Percentiles rank a stretch among this genome's conserved stretches.
Evolutionary conservation across 257 asterid species (phyloP).

Genomic region (Orobanche coerulescens): DNA sequence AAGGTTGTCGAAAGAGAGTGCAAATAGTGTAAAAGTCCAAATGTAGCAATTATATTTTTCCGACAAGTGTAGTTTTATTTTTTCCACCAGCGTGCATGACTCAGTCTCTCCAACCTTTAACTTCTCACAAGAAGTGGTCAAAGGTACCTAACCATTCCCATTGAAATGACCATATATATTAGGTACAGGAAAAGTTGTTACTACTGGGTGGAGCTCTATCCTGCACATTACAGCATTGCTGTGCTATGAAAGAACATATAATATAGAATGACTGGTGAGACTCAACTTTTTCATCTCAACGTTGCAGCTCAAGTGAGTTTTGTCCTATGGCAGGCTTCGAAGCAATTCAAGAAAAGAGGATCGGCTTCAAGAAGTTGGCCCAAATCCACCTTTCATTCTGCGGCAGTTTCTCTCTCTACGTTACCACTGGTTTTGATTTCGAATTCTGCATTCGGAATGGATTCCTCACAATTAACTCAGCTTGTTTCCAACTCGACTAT

Average conservation of each 20-base stretch:
- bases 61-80: too few relatives aligned
- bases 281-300: constrained; percentile 10
- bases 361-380: background rate
- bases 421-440: constrained; percentile 13
- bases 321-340: constrained; percentile 13
- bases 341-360: constrained; percentile 11
- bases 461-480: too few relatives aligned
- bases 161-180: background rate
- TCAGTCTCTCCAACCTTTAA: too few relatives aligned
- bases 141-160: background rate
- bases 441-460: background rate
- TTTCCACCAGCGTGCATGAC: too few relatives aligned
- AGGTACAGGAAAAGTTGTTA: background rate
- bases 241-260: background rate
- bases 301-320: constrained; percentile 8
- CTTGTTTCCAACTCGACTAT: too few relatives aligned
- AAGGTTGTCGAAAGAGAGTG: too few relatives aligned
- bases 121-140: background rate
- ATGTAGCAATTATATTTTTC: too few relatives aligned
- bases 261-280: background rate
- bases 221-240: background rate
- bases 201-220: background rate
- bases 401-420: background rate
- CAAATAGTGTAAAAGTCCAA: too few relatives aligned
- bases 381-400: background rate